A percentile compares a stretch with the other conserved stretches of the same genome.
phyloP scores from a whole-genome alignment of 2,329 filamentous ascomycete species.

The Hypomyces perniciosus region DNA sequence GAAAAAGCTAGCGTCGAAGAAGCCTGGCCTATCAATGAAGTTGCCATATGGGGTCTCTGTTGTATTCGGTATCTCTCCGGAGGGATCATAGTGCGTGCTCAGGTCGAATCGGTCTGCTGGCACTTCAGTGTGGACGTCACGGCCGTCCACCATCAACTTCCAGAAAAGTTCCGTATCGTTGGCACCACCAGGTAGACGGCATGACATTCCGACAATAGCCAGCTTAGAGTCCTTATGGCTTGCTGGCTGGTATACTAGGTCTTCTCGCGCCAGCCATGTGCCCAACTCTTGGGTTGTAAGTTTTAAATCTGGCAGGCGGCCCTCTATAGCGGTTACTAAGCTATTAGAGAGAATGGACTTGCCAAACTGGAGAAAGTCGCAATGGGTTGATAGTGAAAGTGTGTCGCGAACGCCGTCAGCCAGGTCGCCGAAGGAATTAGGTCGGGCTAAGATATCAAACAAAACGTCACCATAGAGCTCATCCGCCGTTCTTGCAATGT shows the following conservation, averaged over 20 bases:
- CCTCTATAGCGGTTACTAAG: background rate
- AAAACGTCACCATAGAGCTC: background rate
- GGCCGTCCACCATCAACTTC: slow-evolving; percentile 60
- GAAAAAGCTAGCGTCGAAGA: slow-evolving; percentile 75
- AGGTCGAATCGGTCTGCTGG: slow-evolving; percentile 63
- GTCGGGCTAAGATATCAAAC: background rate
- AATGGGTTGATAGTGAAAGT: background rate
- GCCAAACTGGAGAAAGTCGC: background rate
- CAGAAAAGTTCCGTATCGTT: slow-evolving; percentile 42
- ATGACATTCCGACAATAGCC: slow-evolving; percentile 66
- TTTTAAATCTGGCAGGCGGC: background rate
- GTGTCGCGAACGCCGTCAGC: background rate
- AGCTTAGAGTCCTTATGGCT: slow-evolving; percentile 49
- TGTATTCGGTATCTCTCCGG: slow-evolving; percentile 62
- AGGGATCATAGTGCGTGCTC: slow-evolving; percentile 60
- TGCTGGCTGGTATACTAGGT: background rate
- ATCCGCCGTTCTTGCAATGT: slow-evolving; percentile 19
- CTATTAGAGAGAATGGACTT: slow-evolving; percentile 2
- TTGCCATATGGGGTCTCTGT: slow-evolving; percentile 65
- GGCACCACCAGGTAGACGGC: slow-evolving; percentile 38
- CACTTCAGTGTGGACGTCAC: slow-evolving; percentile 58
- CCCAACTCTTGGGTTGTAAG: background rate
- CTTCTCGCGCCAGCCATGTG: background rate
- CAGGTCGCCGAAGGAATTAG: background rate
- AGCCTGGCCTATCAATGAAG: slow-evolving; percentile 62